A percentile compares a stretch with the other conserved stretches of the same genome.
Conservation (phyloP, 768 basidiomycete species). For the Symmetrospora coprosmae region DNA sequence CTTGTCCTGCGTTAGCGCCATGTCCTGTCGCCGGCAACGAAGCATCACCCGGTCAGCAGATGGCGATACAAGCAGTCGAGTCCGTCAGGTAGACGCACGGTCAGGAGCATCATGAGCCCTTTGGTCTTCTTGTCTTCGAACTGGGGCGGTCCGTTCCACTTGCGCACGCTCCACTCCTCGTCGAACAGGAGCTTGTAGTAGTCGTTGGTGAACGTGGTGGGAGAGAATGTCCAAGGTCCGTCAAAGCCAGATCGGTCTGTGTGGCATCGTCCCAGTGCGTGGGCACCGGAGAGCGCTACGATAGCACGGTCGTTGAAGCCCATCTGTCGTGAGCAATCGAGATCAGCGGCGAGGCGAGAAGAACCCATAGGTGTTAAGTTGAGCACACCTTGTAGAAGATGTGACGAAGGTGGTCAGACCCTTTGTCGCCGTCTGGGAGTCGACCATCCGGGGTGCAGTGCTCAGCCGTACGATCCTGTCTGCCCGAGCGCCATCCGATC, state of each 20-base stretch:
- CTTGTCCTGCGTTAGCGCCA: constrained; percentile 77
- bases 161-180: constrained; percentile 50
- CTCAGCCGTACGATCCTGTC: constrained; percentile 55
- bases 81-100: constrained; percentile 35
- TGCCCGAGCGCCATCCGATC: constrained; percentile 83
- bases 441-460: constrained; percentile 55
- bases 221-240: constrained; percentile 27
- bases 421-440: constrained; percentile 55
- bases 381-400: constrained; percentile 39
- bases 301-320: constrained; percentile 96
- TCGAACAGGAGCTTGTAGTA: constrained; percentile 71
- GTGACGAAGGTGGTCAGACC: constrained; percentile 66
- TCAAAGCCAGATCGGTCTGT: constrained; percentile 59
- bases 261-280: constrained; percentile 94
- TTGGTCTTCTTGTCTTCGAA: constrained; percentile 80
- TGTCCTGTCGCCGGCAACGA: constrained; percentile 47
- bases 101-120: constrained; percentile 90
- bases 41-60: no score
- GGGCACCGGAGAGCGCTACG: constrained; percentile 61
- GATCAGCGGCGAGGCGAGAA: not conserved
- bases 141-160: constrained; percentile 88
- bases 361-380: not conserved
- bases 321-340: constrained; percentile 44
- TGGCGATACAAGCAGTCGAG: not conserved
- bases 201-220: constrained; percentile 49